Base-by-base conservation (phyloP, 2,329 filamentous ascomycete genomes). In the Penicillium frequentans region DNA sequence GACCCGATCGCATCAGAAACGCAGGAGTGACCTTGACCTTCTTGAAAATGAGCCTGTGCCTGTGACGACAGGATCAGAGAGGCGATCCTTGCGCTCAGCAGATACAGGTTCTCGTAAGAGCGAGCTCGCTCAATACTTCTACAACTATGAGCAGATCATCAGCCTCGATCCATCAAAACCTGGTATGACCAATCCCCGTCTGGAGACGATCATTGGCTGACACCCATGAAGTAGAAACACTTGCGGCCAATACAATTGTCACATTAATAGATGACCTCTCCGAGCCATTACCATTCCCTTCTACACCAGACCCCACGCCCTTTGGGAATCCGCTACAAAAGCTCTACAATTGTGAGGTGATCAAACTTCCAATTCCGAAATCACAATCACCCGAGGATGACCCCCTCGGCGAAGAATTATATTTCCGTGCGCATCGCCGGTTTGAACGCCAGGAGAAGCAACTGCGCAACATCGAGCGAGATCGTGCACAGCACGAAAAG, bases 71-170 rank as follows among this genome's bases (percentile, higher is more conserved):
- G 52, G 50, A 19, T 52, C 54, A 37, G 87, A 90, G 64, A 89
- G 85, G 73, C 79, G 93, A 68, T 93, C 91, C 71, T 79, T 97
- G 72, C 86, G 93, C 61, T 96, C 91, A 52, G 90, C 96, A 68
- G 91, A 96, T 71, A 84, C 84, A 68, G 90, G 89, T 11, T 88
- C 88, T 51, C 84, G 91, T 65, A 96, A 96, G 81, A 97, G 92
- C 76, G 93, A 97, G 70, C 82, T 98, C 59, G 88, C 92, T 37
- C 84, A 86, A 48, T 98, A 96, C 77, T 97, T 98, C 70, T 87
- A 90, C 52, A 93, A 96, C 69, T 98, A 96, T 75, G 93, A 97
- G 75, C 91, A 96, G 72, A 85, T 97, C 64, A 91, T 98, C 76
- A 92, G 90, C 60, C 90, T 96, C 70, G 88, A 91, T 61, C 85